Evolutionary conservation across 2,329 filamentous ascomycete genomes (phyloP).

Genomic region (Penicillium sp.): DNA sequence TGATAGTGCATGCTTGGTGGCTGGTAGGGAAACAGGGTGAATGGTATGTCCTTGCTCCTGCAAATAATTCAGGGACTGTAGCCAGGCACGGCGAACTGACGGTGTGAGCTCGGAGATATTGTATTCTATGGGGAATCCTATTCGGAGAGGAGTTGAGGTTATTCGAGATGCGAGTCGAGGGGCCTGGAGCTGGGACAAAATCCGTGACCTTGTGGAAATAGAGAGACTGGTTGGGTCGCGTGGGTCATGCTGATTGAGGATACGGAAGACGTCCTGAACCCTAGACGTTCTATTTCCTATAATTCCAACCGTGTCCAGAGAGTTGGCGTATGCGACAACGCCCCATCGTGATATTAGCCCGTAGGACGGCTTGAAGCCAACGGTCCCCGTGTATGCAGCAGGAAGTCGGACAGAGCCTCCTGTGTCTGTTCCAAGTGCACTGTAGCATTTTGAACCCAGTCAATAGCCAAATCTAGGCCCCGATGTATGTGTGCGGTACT

Average conservation of each 20-base stretch:
- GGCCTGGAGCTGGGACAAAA: slow-evolving; percentile 44
- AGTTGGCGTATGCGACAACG: slow-evolving; percentile 89
- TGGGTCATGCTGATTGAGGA: slow-evolving; percentile 60
- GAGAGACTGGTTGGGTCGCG: slow-evolving; percentile 74
- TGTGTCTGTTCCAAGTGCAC: slow-evolving; percentile 87
- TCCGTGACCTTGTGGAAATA: slow-evolving; percentile 52
- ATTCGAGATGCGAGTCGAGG: slow-evolving; percentile 24
- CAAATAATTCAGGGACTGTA: slow-evolving; percentile 58
- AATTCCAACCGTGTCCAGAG: slow-evolving; percentile 83
- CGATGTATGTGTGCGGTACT: slow-evolving; percentile 22
- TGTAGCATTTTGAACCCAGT: slow-evolving; percentile 23
- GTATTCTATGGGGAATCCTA: slow-evolving; percentile 71
- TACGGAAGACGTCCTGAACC: slow-evolving; percentile 53
- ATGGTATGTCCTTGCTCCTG: slow-evolving; percentile 66
- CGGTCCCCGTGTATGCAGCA: slow-evolving; percentile 77
- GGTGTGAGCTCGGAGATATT: slow-evolving; percentile 79
- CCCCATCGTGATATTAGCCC: slow-evolving; percentile 82
- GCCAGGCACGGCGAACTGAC: slow-evolving; percentile 68
- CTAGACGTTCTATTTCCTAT: slow-evolving; percentile 56
- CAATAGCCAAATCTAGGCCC: neutral
- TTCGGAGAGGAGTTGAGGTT: slow-evolving; percentile 40
- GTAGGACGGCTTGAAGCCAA: slow-evolving; percentile 91
- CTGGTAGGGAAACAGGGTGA: slow-evolving; percentile 74
- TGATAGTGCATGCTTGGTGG: slow-evolving; percentile 79
- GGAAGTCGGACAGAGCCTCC: slow-evolving; percentile 85